Evolutionary conservation across 2,329 filamentous ascomycete species (phyloP).

Genomic region (Arachnomyces sp.): DNA sequence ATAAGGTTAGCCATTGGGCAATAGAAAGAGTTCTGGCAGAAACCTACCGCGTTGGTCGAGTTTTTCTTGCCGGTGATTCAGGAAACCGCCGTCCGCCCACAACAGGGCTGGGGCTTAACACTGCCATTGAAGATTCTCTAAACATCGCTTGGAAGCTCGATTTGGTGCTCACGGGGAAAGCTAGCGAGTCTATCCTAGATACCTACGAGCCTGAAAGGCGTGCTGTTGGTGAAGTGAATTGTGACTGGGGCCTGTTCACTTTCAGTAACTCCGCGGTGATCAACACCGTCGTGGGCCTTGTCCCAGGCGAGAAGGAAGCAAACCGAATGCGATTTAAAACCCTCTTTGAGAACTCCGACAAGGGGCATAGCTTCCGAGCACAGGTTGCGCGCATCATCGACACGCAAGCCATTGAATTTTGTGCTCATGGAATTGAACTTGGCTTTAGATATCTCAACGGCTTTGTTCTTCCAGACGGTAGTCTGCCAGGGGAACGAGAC

Average conservation of each 20-base stretch:
- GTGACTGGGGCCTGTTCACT: constrained; percentile 16
- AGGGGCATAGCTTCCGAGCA: too few relatives aligned
- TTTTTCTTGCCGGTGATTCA: constrained; percentile 45
- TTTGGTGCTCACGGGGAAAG: constrained; percentile 19
- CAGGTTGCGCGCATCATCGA: constrained; percentile 9
- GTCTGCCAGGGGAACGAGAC: constrained; percentile 7
- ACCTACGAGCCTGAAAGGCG: constrained; percentile 6
- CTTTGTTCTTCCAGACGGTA: constrained; percentile 14
- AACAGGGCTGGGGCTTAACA: constrained; percentile 48
- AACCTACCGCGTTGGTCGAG: constrained; percentile 16
- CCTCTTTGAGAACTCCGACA: constrained; percentile 12
- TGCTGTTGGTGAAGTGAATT: constrained; percentile 7
- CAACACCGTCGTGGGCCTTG: constrained; percentile 12
- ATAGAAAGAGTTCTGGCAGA: too few relatives aligned
- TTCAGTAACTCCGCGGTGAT: constrained; percentile 13
- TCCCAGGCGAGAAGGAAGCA: constrained; percentile 9
- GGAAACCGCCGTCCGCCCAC: constrained; percentile 23
- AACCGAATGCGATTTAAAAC: constrained; percentile 6
- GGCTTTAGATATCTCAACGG: constrained; percentile 17
- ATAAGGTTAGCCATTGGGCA: constrained; percentile 15
- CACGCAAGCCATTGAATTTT: constrained; percentile 14
- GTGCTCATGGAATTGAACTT: constrained; percentile 16
- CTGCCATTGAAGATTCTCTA: constrained; percentile 42
- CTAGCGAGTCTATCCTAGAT: too few relatives aligned
- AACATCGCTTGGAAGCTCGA: constrained; percentile 48